Conservation (phyloP, 2,329 filamentous ascomycete genomes). For the Exserohilum rostratum region DNA sequence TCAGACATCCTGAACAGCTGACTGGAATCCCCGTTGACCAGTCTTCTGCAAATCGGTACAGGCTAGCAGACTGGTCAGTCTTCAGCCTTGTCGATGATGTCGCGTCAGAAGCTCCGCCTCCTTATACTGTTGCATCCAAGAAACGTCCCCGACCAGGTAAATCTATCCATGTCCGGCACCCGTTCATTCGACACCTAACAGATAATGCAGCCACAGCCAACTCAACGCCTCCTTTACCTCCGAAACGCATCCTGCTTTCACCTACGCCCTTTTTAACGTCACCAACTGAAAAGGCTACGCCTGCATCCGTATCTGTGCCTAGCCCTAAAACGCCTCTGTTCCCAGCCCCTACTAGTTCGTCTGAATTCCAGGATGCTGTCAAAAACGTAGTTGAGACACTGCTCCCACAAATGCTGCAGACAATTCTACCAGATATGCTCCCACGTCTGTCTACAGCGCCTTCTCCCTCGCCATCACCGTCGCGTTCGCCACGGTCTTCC, state of each 20-base stretch:
- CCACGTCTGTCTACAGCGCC: background rate
- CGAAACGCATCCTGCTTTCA: constrained; percentile 16
- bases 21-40: constrained; percentile 13
- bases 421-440: constrained; percentile 11
- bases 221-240: constrained; percentile 9
- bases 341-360: background rate
- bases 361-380: constrained; percentile 8
- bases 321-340: background rate
- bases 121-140: constrained; percentile 10
- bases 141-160: constrained; percentile 23
- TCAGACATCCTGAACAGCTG: constrained; percentile 14
- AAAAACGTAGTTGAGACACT: constrained; percentile 9
- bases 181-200: background rate
- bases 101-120: constrained; percentile 12
- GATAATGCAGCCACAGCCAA: constrained; percentile 1
- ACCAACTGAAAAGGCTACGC: constrained; percentile 10
- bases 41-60: constrained; percentile 3
- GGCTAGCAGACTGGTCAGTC: constrained; percentile 9
- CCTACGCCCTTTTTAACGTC: constrained; percentile 1
- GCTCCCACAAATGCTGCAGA: constrained; percentile 6
- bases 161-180: background rate
- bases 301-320: background rate
- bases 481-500: background rate
- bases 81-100: constrained; percentile 13
- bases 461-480: background rate